These are phyloP conservation scores for Pythium rishiriense DNA, from an alignment of 352 stramenopile genomes.

Conservation along the genomic window DNA sequence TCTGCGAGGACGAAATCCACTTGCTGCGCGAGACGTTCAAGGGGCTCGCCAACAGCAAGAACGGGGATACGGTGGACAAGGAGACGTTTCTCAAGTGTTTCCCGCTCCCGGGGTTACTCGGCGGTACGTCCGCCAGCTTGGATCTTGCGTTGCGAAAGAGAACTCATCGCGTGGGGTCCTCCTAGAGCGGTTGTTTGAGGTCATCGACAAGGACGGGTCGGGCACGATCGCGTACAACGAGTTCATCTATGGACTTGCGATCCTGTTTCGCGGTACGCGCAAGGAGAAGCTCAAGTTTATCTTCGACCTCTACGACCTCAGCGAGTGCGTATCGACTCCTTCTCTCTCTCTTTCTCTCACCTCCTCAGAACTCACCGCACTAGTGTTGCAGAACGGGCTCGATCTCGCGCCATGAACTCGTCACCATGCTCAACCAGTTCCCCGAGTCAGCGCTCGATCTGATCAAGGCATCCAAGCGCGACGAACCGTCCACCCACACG, in stretches of 20 bases:
- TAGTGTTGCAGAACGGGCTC: constrained; percentile 78
- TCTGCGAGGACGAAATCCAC: constrained; percentile 76
- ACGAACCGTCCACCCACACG: constrained; percentile 17
- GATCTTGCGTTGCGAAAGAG: background rate
- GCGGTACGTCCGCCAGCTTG: constrained; percentile 34
- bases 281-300: constrained; percentile 93
- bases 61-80: constrained; percentile 85
- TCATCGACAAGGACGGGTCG: constrained; percentile 90
- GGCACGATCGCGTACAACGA: constrained; percentile 91
- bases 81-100: constrained; percentile 95
- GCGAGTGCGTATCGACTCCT: constrained; percentile 50
- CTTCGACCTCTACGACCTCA: constrained; percentile 93
- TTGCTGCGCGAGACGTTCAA: constrained; percentile 82
- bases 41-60: constrained; percentile 60
- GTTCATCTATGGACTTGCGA: constrained; percentile 90
- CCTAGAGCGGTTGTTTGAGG: constrained; percentile 88
- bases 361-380: no score
- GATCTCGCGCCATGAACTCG: constrained; percentile 83
- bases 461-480: constrained; percentile 46
- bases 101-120: constrained; percentile 86
- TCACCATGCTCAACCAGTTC: constrained; percentile 87
- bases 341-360: no score
- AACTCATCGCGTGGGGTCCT: background rate
- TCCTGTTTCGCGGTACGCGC: constrained; percentile 78
- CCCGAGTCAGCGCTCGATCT: constrained; percentile 69